phyloP scores from a whole-genome alignment of 768 basidiomycete species.

The Boletus reticuloceps region DNA sequence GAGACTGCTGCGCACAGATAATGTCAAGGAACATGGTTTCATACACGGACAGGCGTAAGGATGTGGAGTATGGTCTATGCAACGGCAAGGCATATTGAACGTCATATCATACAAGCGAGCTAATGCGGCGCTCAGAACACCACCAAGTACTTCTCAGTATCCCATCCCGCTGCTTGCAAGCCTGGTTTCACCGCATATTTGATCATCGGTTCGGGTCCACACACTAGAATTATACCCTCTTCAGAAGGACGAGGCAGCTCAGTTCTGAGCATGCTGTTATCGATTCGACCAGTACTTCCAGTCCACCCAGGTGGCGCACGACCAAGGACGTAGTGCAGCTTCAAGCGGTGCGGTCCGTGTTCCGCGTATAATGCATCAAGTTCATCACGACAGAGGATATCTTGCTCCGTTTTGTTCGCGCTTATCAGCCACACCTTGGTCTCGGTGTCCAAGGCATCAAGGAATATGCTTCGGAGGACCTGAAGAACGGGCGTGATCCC shows the following conservation, averaged over 20 bases:
- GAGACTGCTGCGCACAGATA: too few relatives aligned
- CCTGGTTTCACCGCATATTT: conserved; percentile 30
- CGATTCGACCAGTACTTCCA: conserved; percentile 41
- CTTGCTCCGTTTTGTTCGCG: conserved; percentile 44
- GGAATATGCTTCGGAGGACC: conserved; percentile 47
- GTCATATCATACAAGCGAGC: not conserved
- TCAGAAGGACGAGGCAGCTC: conserved; percentile 41
- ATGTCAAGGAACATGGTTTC: too few relatives aligned
- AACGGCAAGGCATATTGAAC: not conserved
- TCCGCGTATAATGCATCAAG: conserved; percentile 38
- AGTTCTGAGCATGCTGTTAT: conserved; percentile 34
- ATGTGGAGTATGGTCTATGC: too few relatives aligned
- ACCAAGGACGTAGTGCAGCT: conserved; percentile 44
- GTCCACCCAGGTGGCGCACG: conserved; percentile 36
- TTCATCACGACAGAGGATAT: conserved; percentile 52
- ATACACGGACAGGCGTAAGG: too few relatives aligned
- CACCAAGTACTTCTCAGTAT: conserved; percentile 32
- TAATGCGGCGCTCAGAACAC: conserved; percentile 28
- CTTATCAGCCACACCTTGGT: conserved; percentile 48
- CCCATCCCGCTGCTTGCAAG: conserved; percentile 35
- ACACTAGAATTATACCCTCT: conserved; percentile 43
- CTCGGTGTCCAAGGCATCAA: conserved; percentile 35
- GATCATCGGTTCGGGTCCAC: conserved; percentile 49
- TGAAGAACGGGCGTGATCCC: conserved; percentile 60
- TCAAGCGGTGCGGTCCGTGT: conserved; percentile 33